A percentile compares a stretch with the other conserved stretches of the same genome.
These are phyloP conservation scores for Didymosphaeria variabile DNA, from an alignment of 2,329 filamentous ascomycete species.

Conservation along the genomic window DNA sequence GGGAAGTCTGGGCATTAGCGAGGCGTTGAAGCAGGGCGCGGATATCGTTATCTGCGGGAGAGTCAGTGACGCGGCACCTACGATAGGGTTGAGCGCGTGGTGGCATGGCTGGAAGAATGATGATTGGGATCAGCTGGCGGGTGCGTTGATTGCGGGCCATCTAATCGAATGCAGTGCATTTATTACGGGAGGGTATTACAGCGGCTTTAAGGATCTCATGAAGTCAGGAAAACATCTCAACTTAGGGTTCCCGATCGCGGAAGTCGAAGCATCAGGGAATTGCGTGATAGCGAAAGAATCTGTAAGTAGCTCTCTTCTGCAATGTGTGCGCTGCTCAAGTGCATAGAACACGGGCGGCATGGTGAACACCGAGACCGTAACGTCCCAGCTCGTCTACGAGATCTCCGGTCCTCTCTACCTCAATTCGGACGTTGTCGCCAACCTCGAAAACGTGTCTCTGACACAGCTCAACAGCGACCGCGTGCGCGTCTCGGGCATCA, in stretches of 20 bases:
- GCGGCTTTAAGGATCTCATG: constrained; percentile 53
- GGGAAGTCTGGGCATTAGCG: constrained; percentile 47
- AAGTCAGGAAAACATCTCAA: constrained; percentile 44
- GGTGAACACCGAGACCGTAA: constrained; percentile 28
- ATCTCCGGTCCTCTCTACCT: constrained; percentile 52
- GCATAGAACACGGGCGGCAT: constrained; percentile 38
- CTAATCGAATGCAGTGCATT: constrained; percentile 65
- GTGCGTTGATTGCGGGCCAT: constrained; percentile 61
- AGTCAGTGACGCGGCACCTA: constrained; percentile 36
- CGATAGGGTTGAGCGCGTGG: constrained; percentile 59
- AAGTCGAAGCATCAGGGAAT: constrained; percentile 53
- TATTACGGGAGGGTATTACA: constrained; percentile 61
- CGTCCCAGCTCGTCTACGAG: constrained; percentile 52
- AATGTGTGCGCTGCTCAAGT: constrained; percentile 30
- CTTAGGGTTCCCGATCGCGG: constrained; percentile 57
- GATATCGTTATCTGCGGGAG: constrained; percentile 30
- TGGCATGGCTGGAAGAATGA: constrained; percentile 62
- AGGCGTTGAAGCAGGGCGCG: constrained; percentile 23
- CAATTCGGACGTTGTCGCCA: constrained; percentile 51
- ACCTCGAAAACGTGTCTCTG: constrained; percentile 36
- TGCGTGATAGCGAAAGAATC: constrained; percentile 56
- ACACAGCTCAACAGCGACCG: constrained; percentile 30
- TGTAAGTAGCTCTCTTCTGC: constrained; percentile 4
- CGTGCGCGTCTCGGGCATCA: constrained; percentile 43
- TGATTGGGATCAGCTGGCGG: constrained; percentile 59